These are phyloP conservation scores for Agroathelia rolfsii DNA, from an alignment of 1,284 basidiomycete species.

Conservation along the genomic window DNA sequence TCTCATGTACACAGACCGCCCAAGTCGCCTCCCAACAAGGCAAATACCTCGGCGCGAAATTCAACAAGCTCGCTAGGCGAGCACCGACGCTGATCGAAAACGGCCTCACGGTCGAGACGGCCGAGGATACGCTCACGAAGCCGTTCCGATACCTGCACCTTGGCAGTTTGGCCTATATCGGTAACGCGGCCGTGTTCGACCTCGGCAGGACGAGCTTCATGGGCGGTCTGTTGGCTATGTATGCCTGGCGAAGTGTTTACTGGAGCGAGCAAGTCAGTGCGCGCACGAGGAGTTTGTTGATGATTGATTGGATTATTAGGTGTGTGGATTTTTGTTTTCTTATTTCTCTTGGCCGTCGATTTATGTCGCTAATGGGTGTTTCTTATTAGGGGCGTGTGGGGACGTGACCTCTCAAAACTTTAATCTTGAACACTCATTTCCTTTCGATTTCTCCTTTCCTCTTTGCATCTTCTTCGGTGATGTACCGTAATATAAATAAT, in stretches of 20 bases:
- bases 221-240: constrained; percentile 86
- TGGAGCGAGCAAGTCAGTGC: constrained; percentile 91
- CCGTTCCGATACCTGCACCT: constrained; percentile 82
- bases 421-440: too few relatives aligned
- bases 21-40: constrained; percentile 92
- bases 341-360: constrained; percentile 1
- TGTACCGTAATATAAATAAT: too few relatives aligned
- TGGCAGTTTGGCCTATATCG: constrained; percentile 85
- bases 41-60: constrained; percentile 82
- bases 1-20: constrained; percentile 52
- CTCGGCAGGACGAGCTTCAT: constrained; percentile 67
- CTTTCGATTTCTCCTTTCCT: too few relatives aligned
- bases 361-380: constrained; percentile 7
- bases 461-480: too few relatives aligned
- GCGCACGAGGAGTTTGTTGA: constrained; percentile 79
- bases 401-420: constrained; percentile 72
- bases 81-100: constrained; percentile 36
- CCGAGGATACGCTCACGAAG: constrained; percentile 61
- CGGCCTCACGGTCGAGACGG: constrained; percentile 33
- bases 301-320: constrained; percentile 91
- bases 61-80: constrained; percentile 59
- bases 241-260: constrained; percentile 88
- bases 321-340: constrained; percentile 24
- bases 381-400: constrained; percentile 69
- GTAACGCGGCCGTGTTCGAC: constrained; percentile 90